Conservation (phyloP, 495 filamentous ascomycete genomes). For the Aspergillus kassunensis region DNA sequence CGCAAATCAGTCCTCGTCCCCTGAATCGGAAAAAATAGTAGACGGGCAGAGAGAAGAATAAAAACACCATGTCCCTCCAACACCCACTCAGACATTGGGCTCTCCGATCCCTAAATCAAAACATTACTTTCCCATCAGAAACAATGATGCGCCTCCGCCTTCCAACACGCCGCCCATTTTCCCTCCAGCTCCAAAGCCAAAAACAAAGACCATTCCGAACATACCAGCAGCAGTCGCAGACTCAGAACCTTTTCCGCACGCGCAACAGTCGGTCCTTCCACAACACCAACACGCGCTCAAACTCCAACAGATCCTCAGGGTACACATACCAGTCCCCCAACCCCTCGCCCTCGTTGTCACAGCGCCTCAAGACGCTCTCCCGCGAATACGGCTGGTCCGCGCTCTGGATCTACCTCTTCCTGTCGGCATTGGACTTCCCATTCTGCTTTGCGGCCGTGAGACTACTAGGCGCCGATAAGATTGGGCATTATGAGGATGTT, state of each 20-base stretch:
- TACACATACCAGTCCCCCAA: constrained; percentile 4
- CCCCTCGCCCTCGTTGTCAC: constrained; percentile 55
- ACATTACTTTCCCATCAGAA: neutral
- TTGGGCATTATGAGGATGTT: constrained; percentile 60
- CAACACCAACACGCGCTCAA: constrained; percentile 18
- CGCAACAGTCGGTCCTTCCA: constrained; percentile 27
- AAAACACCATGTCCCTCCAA: constrained; percentile 4
- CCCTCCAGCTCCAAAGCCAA: neutral
- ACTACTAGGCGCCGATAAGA: constrained; percentile 74
- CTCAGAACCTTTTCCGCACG: neutral
- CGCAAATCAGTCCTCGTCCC: neutral
- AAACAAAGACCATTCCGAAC: neutral
- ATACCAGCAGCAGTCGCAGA: neutral
- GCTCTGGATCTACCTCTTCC: constrained; percentile 78
- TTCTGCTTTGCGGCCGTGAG: constrained; percentile 90
- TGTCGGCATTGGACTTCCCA: constrained; percentile 88
- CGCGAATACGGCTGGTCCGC: constrained; percentile 94
- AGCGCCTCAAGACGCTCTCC: constrained; percentile 73
- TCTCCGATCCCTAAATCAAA: neutral
- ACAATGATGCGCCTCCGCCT: neutral
- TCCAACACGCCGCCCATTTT: constrained; percentile 11
- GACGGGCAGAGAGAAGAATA: too few relatives aligned
- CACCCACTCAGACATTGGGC: neutral
- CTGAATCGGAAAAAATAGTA: neutral
- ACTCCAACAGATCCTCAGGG: constrained; percentile 2